A percentile compares a stretch with the other conserved stretches of the same genome.
phyloP scores from a whole-genome alignment of 805 yeast species.

The Spathaspora hagerdaliae region DNA sequence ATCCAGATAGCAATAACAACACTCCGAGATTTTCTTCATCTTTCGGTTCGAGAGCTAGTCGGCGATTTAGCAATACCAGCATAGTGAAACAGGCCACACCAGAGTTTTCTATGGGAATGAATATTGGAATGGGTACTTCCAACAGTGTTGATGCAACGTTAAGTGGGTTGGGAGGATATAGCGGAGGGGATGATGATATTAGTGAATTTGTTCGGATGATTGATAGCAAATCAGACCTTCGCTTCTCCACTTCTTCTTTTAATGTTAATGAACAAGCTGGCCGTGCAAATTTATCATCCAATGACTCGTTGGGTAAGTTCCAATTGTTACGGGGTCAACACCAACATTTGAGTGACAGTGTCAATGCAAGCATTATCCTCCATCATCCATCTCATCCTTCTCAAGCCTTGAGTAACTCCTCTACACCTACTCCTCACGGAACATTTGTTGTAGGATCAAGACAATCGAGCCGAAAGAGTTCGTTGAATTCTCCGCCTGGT shows the following conservation, averaged over 20 bases:
- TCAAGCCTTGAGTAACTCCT: slow-evolving; percentile 1
- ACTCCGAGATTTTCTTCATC: slow-evolving; percentile 69
- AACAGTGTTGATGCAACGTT: slow-evolving; percentile 21
- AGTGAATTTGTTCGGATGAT: slow-evolving; percentile 69
- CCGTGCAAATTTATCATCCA: slow-evolving; percentile 10
- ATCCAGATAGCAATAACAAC: slow-evolving; percentile 14
- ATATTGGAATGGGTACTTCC: not conserved
- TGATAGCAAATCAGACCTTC: slow-evolving; percentile 57
- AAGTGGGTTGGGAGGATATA: slow-evolving; percentile 46
- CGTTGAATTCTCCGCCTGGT: slow-evolving; percentile 17
- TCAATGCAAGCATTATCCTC: slow-evolving; percentile 45
- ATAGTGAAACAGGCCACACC: slow-evolving; percentile 20
- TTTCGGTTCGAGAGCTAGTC: slow-evolving; percentile 58
- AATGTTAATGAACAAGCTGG: slow-evolving; percentile 4
- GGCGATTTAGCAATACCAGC: slow-evolving; percentile 43
- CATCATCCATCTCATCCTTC: slow-evolving; percentile 14
- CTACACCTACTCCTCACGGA: not conserved
- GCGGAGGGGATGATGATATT: slow-evolving; percentile 57
- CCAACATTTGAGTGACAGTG: slow-evolving; percentile 52
- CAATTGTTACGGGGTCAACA: slow-evolving; percentile 51
- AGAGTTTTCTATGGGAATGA: slow-evolving; percentile 12
- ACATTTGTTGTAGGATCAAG: slow-evolving; percentile 12
- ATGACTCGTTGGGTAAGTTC: slow-evolving; percentile 48
- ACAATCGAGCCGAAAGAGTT: slow-evolving; percentile 25
- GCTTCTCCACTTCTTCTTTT: slow-evolving; percentile 21